A percentile compares a stretch with the other conserved stretches of the same genome.
These are phyloP conservation scores for Daedaleopsis nitida DNA, from an alignment of 768 basidiomycete species.

Conservation along the genomic window DNA sequence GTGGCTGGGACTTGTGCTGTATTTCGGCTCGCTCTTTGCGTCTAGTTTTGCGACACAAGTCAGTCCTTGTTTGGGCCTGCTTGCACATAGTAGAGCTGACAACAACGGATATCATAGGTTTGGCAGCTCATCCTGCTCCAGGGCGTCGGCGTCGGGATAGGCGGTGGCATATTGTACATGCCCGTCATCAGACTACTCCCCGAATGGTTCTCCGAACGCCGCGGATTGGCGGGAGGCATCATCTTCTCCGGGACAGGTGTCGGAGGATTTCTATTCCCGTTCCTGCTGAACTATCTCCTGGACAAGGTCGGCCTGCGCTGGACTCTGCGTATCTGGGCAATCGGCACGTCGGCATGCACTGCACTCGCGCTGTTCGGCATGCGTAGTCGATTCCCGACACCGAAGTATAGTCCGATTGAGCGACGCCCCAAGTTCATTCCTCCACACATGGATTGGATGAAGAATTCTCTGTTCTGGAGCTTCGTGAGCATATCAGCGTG, in stretches of 20 bases:
- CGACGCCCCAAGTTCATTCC: slow-evolving; percentile 19
- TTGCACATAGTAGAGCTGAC: background rate
- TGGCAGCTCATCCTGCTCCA: slow-evolving; percentile 27
- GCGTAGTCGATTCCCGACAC: slow-evolving; percentile 22
- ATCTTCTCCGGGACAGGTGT: slow-evolving; percentile 27
- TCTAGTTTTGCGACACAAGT: slow-evolving; percentile 24
- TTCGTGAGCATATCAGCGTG: slow-evolving; percentile 15
- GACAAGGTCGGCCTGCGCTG: slow-evolving; percentile 21
- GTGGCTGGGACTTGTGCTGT: slow-evolving; percentile 19
- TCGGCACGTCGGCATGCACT: slow-evolving; percentile 14
- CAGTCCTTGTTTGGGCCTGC: background rate
- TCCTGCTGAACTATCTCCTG: slow-evolving; percentile 23
- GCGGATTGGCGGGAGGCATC: slow-evolving; percentile 25
- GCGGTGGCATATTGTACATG: slow-evolving; percentile 20
- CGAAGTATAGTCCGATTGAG: slow-evolving; percentile 16
- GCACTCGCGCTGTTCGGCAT: slow-evolving; percentile 21
- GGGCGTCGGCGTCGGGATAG: slow-evolving; percentile 24
- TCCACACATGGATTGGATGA: slow-evolving; percentile 20
- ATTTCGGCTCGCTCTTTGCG: slow-evolving; percentile 13
- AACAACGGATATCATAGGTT: slow-evolving; percentile 19
- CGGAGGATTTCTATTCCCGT: slow-evolving; percentile 25
- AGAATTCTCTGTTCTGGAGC: slow-evolving; percentile 20
- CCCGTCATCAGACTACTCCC: slow-evolving; percentile 21
- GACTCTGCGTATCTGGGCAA: slow-evolving; percentile 25
- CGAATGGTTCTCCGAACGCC: slow-evolving; percentile 25